phyloP scores from a whole-genome alignment of 202 grass and related monocot species.

The Panicum virgatum region DNA sequence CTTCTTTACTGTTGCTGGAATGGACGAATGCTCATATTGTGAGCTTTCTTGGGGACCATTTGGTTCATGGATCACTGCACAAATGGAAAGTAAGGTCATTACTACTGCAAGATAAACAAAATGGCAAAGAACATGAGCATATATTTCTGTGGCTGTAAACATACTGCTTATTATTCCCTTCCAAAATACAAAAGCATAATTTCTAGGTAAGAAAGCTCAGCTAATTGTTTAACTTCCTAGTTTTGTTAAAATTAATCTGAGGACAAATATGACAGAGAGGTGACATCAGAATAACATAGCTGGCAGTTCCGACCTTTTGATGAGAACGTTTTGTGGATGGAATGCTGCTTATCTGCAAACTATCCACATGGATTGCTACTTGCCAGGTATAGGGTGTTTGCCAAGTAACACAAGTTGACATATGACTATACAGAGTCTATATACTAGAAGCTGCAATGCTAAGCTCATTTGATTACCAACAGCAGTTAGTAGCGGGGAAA shows the following conservation, averaged over 20 bases:
- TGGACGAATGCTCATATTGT: slow-evolving; percentile 91
- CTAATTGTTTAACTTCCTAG: background rate
- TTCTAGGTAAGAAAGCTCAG: background rate
- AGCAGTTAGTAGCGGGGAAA: background rate
- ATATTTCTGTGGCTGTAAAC: background rate
- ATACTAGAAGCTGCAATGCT: background rate
- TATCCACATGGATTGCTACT: background rate
- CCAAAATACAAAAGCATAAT: background rate
- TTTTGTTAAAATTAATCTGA: slow-evolving; percentile 1
- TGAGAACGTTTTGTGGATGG: background rate
- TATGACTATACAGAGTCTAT: background rate
- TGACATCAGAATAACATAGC: background rate
- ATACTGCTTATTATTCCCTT: background rate
- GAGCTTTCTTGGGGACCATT: slow-evolving; percentile 60
- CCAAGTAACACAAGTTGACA: background rate
- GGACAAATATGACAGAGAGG: background rate
- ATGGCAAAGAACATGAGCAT: background rate
- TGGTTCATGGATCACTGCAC: slow-evolving; percentile 85
- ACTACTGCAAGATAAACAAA: background rate
- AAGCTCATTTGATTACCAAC: background rate
- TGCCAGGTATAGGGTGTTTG: background rate
- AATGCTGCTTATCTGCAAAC: background rate
- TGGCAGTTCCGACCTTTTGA: background rate
- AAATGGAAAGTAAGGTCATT: slow-evolving; percentile 39
- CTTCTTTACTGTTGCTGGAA: slow-evolving; percentile 86